Evolutionary conservation across 768 basidiomycete genomes (phyloP).

Genomic region (Trametopsis cervina): DNA sequence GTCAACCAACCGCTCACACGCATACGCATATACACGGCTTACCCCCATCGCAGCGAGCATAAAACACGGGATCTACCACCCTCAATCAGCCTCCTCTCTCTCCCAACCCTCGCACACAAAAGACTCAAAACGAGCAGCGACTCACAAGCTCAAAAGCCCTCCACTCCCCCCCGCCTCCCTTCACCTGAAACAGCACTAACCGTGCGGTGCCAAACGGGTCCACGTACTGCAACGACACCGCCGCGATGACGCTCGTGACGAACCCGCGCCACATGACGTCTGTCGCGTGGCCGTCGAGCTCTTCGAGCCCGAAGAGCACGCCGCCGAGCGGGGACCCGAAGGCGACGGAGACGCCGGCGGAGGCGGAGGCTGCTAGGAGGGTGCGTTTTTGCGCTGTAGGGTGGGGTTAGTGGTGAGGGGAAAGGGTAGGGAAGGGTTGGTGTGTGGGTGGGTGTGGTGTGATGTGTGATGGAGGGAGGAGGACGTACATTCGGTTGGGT

Average conservation of each 20-base stretch:
- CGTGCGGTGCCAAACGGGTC: slow-evolving; percentile 85
- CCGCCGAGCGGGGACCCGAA: slow-evolving; percentile 86
- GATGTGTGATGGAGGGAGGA: not conserved
- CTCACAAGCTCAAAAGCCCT: slow-evolving; percentile 64
- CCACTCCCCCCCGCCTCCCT: slow-evolving; percentile 51
- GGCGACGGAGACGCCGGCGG: slow-evolving; percentile 83
- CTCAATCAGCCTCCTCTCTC: too few species aligned
- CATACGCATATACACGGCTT: slow-evolving; percentile 12
- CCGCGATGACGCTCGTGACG: slow-evolving; percentile 82
- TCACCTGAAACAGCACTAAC: slow-evolving; percentile 71
- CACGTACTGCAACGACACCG: slow-evolving; percentile 75
- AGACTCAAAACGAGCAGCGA: not conserved
- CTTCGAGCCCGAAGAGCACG: slow-evolving; percentile 80
- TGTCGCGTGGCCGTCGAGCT: slow-evolving; percentile 61
- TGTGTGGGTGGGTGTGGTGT: too few species aligned
- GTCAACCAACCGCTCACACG: not conserved
- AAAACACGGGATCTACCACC: slow-evolving; percentile 71
- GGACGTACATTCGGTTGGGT: slow-evolving; percentile 64
- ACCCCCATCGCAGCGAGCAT: slow-evolving; percentile 58
- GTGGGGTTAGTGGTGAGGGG: too few species aligned
- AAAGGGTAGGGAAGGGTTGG: not conserved
- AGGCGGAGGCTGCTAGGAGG: slow-evolving; percentile 74
- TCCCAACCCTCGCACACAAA: not conserved
- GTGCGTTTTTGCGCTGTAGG: slow-evolving; percentile 68
- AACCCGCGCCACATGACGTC: slow-evolving; percentile 87